Base-by-base conservation (phyloP, 257 asterid genomes). In the Penstemon newberryi region DNA sequence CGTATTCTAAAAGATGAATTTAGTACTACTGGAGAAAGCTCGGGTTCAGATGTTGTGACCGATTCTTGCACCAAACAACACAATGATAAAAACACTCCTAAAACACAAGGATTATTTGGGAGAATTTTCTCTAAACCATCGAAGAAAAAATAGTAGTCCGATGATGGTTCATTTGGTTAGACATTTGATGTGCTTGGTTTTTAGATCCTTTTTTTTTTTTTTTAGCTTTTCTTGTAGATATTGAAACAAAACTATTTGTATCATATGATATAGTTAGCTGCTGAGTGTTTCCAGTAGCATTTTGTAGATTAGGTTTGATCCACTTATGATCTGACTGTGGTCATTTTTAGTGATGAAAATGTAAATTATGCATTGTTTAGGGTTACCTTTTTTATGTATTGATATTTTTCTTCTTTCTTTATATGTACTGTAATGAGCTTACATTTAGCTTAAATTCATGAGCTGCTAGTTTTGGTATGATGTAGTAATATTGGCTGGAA, bases 1-100 rank as follows among this genome's bases (percentile, higher is more conserved):
- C 79, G 95, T 70, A 78, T 88, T 49, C 70, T 91, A 73, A 78
- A 75, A 68, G 89, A 79, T 10, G 94, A 80, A 60, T 47, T 67
- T 8, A 51, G 45, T 54, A 69, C 75, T 8, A 43, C 12, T 3
- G 81, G 39, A 69, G 85, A 82, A 43, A 63, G 64, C 67, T 46
- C 71, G 18, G 77, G 8, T 55, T 18, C 87, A 3, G 74, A 72
- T 25, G 41, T 76, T 36, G 44, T 36, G 47, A 53, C 49, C 46
- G 61, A 66, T 38, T 46, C 53, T 7, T 25, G 33, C 33, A 63
- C 50, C 72, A 46, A 61, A 52, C 75, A 73, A 63, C 15, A 65
- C 7, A 78, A 55, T 19, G 82, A 59, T 49, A 66, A 37, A 70
- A 75, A 25, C 54, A 70, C 87, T 13, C 62, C 72, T 60, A 84